Conservation (phyloP, 176 grass and related monocot genomes). For the Aegilops longissima region DNA sequence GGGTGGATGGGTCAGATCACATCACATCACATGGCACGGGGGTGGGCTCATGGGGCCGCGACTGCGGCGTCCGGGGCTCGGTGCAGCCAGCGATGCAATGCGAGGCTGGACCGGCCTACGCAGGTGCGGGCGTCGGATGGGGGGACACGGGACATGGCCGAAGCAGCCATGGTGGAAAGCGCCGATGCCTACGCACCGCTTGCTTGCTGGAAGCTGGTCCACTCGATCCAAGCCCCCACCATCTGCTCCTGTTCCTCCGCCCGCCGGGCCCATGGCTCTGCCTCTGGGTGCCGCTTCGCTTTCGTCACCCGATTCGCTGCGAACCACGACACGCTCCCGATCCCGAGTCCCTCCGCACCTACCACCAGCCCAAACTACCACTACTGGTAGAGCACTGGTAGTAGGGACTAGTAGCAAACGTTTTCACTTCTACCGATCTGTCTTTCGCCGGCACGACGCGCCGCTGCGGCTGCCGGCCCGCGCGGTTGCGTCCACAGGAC, state of each 20-base stretch:
- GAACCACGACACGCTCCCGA: not conserved
- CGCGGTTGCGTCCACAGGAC: not conserved
- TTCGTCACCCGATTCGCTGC: not conserved
- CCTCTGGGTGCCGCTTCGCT: not conserved
- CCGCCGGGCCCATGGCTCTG: too few species aligned
- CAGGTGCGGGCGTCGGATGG: not conserved
- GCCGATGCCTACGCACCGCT: not conserved
- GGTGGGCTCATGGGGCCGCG: too few species aligned
- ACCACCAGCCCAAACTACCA: too few species aligned
- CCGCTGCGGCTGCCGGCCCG: too few species aligned
- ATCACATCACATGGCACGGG: too few species aligned
- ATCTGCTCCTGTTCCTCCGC: not conserved
- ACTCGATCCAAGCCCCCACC: not conserved
- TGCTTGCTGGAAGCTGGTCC: not conserved
- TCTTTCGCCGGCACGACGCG: too few species aligned
- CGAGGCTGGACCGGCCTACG: not conserved
- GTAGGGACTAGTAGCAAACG: too few species aligned
- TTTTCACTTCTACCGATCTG: too few species aligned
- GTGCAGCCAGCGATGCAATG: not conserved
- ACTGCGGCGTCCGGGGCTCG: too few species aligned
- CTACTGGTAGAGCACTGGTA: too few species aligned
- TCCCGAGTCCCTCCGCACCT: not conserved
- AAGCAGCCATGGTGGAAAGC: slow-evolving; percentile 29
- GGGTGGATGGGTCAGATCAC: too few species aligned
- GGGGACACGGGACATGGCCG: slow-evolving; percentile 11